These are phyloP conservation scores for Hymenoscyphus salicellus DNA, from an alignment of 2,329 filamentous ascomycete species.

Conservation along the genomic window DNA sequence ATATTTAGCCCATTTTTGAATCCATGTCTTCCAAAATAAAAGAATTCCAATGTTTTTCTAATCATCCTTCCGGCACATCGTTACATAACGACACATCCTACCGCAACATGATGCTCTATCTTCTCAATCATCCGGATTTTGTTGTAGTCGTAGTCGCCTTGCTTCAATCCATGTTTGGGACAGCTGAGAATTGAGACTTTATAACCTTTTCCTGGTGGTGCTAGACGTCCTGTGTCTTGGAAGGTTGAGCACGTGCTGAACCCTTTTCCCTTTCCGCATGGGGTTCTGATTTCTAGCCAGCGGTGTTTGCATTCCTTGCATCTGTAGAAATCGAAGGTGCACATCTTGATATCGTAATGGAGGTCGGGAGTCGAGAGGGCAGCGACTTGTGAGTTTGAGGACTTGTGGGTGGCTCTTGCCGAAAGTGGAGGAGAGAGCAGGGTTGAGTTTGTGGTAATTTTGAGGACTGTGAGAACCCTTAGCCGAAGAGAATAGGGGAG, in stretches of 20 bases:
- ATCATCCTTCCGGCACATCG: neutral
- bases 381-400: neutral
- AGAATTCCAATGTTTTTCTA: no score
- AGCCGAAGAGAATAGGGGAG: neutral
- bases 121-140: slow-evolving; percentile 18
- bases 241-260: slow-evolving; percentile 21
- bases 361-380: neutral
- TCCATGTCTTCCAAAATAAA: slow-evolving; percentile 6
- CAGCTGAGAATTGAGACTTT: slow-evolving; percentile 8
- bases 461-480: neutral
- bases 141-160: slow-evolving; percentile 21
- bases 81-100: slow-evolving; percentile 7
- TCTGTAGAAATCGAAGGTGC: slow-evolving; percentile 12
- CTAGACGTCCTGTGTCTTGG: neutral
- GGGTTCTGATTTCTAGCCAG: slow-evolving; percentile 17
- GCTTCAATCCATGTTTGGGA: slow-evolving; percentile 16
- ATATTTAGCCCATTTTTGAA: neutral
- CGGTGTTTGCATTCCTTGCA: slow-evolving; percentile 15
- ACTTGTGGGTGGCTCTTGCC: neutral
- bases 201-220: neutral
- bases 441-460: neutral
- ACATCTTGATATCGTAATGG: neutral
- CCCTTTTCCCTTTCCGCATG: slow-evolving; percentile 18
- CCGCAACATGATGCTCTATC: slow-evolving; percentile 1
- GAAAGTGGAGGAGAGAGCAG: neutral